Base-by-base conservation (phyloP, 2,329 filamentous ascomycete genomes). In the Arthrobotrys megalospora region DNA sequence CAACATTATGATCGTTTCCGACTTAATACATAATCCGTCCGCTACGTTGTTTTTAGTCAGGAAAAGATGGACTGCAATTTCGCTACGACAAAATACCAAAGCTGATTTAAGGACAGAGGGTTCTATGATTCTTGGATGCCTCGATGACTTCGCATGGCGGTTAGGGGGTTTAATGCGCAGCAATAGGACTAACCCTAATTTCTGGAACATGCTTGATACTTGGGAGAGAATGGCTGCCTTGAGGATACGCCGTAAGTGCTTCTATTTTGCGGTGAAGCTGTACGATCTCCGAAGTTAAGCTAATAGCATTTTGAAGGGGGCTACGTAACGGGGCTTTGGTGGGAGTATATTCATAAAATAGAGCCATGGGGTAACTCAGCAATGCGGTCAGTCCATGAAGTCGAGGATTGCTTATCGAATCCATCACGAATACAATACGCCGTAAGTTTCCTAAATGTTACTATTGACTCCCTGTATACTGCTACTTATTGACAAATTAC, bases 81-180 rank as follows among this genome's bases (percentile, higher is more conserved):
- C 8, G 11, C 0, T 11, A 6, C 12, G 0, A 6, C 2, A 10
- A 1, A 28, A 28, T 11, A 8, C 7, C 16, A 32, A 66, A 0
- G 10, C 12, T n/a, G 8, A 3, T 11, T 1, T 28, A 21, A 14
- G 19, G 16, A n/a, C 10, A 5, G 19, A 66, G 16, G 45, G 32
- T 3, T 12, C 3, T 6, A 21, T 38, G 34, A 19, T 41, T 32
- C 63, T 66, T 28, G 45, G 63, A 28, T 66, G 63, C n/a, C 45
- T 66, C 10, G 45, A 66, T 12, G 28, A 66, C 8, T 66, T 66
- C 11, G 45, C 19, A 1, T 66, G 63, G 63, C 45, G 63, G 4
- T 16, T 66, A 1, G 41, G n/a, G 24, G 19, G 12, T 24, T 11
- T 28, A 8, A 53, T 66, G n/a, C n/a, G n/a, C n/a, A 32, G 19